A percentile compares a stretch with the other conserved stretches of the same genome.
These are phyloP conservation scores for Mucor racemosus DNA, from an alignment of 371 early-diverging fungal genomes.

Conservation along the genomic window DNA sequence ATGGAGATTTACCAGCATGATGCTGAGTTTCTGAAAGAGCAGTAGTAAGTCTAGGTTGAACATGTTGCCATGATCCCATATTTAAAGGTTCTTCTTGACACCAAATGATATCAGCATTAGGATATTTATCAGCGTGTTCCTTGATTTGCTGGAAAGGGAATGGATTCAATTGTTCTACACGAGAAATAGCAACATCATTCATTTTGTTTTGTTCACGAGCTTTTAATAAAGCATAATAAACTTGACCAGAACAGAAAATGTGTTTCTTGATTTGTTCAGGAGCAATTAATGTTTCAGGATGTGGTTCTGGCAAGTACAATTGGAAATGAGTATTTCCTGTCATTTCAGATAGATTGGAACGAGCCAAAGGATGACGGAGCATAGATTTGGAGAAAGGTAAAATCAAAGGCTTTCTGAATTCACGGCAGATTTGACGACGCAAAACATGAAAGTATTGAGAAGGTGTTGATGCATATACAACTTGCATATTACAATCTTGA, in stretches of 20 bases:
- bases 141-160: conserved; percentile 94
- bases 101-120: conserved; percentile 89
- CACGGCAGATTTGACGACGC: conserved; percentile 94
- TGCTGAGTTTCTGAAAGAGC: conserved; percentile 71
- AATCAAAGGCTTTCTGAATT: conserved; percentile 95
- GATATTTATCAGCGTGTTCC: conserved; percentile 87
- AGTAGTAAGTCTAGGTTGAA: conserved; percentile 86
- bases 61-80: conserved; percentile 90
- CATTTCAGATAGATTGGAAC: conserved; percentile 85
- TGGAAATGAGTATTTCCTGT: conserved; percentile 83
- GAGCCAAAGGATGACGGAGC: conserved; percentile 92
- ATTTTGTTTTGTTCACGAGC: conserved; percentile 88
- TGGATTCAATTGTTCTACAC: conserved; percentile 93
- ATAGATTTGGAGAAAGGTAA: conserved; percentile 90
- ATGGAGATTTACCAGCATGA: conserved; percentile 71
- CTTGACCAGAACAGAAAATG: conserved; percentile 94
- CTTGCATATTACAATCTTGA: conserved; percentile 98
- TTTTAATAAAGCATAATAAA: conserved; percentile 89
- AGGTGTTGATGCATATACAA: conserved; percentile 95
- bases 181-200: conserved; percentile 87
- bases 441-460: conserved; percentile 96
- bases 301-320: conserved; percentile 88
- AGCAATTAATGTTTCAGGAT: conserved; percentile 75
- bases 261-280: conserved; percentile 85
- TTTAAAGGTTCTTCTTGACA: conserved; percentile 96